Evolutionary conservation across 352 stramenopile genomes (phyloP).

Genomic region (Globisporangium viniferum): DNA sequence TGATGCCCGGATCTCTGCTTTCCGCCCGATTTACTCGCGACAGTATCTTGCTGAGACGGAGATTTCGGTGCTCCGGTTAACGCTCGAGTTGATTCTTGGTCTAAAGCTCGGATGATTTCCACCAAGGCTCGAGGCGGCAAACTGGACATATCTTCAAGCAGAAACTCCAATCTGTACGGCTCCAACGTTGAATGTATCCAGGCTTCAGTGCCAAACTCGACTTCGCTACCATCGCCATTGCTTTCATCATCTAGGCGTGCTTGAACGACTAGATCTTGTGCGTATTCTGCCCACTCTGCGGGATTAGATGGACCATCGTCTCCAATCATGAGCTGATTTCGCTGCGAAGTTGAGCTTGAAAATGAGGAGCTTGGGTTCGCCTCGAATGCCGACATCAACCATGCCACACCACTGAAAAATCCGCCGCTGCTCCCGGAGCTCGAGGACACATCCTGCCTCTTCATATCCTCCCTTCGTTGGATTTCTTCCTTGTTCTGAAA

Average conservation of each 20-base stretch:
- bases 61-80: conserved; percentile 26
- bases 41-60: neutral
- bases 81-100: conserved; percentile 45
- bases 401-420: conserved; percentile 76
- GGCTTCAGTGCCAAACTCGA: conserved; percentile 42
- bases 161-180: conserved; percentile 60
- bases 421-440: conserved; percentile 21
- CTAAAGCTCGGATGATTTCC: conserved; percentile 51
- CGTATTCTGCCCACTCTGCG: conserved; percentile 39
- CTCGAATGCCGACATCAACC: conserved; percentile 69
- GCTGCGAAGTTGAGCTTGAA: conserved; percentile 7
- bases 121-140: conserved; percentile 40
- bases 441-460: conserved; percentile 26
- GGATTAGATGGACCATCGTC: conserved; percentile 28
- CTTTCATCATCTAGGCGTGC: neutral
- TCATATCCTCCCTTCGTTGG: conserved; percentile 42
- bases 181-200: conserved; percentile 67
- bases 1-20: conserved; percentile 16
- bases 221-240: conserved; percentile 15
- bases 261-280: conserved; percentile 49
- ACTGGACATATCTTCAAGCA: conserved; percentile 56
- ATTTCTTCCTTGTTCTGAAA: conserved; percentile 57
- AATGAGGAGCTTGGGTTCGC: conserved; percentile 29
- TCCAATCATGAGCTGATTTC: conserved; percentile 10
- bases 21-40: conserved; percentile 4